Base-by-base conservation (phyloP, 257 asterid genomes). In the Verbascum thapsus region DNA sequence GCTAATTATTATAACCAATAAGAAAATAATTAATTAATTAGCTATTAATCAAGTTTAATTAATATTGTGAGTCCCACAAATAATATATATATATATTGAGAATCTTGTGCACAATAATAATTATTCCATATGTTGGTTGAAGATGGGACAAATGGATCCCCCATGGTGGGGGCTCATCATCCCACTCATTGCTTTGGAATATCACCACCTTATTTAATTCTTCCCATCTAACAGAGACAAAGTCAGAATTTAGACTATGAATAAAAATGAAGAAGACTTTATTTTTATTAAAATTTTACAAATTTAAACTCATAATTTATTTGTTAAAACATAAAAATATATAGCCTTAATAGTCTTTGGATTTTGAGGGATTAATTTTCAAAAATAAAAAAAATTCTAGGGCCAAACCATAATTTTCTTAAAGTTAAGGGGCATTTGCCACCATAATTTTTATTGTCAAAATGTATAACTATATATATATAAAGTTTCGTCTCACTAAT, bases 41-140 rank as follows among this genome's bases (percentile, higher is more conserved):
- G 39, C 53, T 42, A 47, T 47, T 52, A 62, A 67, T 26, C 7
- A 45, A 38, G 17, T n/a, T n/a, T n/a, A n/a, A n/a, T 45, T 40
- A 74, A 61, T 26, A 17, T 53, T 40, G 66, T 42, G 68, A 42
- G n/a, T n/a, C n/a, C n/a, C n/a, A n/a, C n/a, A 65, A 49, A 34
- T 64, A 79, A 71, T 67, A 71, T 72, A 80, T 70, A 70, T 53
- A n/a, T n/a, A n/a, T n/a, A n/a, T n/a, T n/a, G 74, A 73, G 83
- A 85, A 81, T 86, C 84, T 85, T 80, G 68, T 74, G 67, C 79
- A 77, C 88, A 86, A 80, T 82, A 73, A 78, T 82, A 82, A 77
- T 64, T 80, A 88, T 88, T 88, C 92, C 73, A 65, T 59, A 84
- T 86, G 96, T 82, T 78, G 92, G 95, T 81, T 76, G 95, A 80